A percentile compares a stretch with the other conserved stretches of the same genome.
Conservation (phyloP, 2,329 filamentous ascomycete species). For the Pseudogymnoascus sp. region DNA sequence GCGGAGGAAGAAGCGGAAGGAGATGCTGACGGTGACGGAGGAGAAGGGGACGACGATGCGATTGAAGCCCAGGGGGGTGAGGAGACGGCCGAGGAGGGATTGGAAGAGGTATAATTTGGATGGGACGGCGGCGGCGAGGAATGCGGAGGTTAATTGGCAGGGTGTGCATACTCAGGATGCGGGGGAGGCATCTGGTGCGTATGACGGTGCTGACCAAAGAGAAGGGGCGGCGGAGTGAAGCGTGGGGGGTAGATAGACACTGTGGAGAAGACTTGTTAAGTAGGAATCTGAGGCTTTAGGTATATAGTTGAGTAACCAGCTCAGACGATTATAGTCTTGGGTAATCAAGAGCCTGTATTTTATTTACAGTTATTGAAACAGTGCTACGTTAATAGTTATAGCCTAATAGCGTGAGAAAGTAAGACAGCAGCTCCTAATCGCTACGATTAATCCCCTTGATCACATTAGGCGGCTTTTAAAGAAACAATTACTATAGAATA, state of each 20-base stretch:
- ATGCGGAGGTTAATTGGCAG: not conserved
- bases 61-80: not conserved
- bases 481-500: not conserved
- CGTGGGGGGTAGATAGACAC: not conserved
- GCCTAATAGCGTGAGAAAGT: not conserved
- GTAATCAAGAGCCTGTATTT: not conserved
- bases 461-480: not conserved
- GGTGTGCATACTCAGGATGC: not conserved
- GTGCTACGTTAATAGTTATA: not conserved
- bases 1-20: not conserved
- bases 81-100: not conserved
- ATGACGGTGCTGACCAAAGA: not conserved
- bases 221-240: not conserved
- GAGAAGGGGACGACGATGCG: not conserved
- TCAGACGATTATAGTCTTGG: slow-evolving; percentile 40
- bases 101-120: slow-evolving; percentile 8
- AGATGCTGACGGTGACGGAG: not conserved
- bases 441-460: not conserved
- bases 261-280: not conserved
- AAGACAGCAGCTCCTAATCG: not conserved
- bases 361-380: not conserved
- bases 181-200: not conserved
- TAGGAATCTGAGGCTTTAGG: not conserved
- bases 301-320: not conserved
- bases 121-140: not conserved